Conservation (phyloP, 202 grass and related monocot species). For the Carex arenaria region DNA sequence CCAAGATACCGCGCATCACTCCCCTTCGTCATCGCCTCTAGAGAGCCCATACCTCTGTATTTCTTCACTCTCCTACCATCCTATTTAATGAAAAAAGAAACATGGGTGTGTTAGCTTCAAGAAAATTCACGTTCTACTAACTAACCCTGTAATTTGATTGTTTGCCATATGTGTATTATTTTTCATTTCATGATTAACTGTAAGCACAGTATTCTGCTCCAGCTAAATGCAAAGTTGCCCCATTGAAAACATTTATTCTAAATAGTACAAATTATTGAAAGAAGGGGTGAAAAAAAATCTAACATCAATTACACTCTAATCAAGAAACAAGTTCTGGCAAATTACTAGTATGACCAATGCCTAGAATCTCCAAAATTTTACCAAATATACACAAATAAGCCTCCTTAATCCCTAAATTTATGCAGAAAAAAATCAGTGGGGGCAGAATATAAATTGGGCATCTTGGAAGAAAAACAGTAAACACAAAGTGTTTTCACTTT, state of each 20-base stretch:
- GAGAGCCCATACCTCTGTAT: conserved; percentile 95
- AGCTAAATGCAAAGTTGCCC: neutral
- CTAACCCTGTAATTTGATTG: neutral
- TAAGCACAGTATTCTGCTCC: neutral
- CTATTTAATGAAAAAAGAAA: conserved; percentile 32
- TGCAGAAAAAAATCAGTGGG: neutral
- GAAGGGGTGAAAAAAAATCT: neutral
- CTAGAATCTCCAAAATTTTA: neutral
- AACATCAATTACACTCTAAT: neutral
- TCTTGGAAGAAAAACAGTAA: neutral
- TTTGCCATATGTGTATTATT: neutral
- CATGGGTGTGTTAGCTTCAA: neutral
- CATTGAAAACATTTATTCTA: neutral
- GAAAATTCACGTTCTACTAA: neutral
- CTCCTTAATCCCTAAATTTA: neutral
- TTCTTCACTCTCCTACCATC: conserved; percentile 70
- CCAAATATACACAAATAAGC: neutral
- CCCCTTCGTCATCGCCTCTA: conserved; percentile 94
- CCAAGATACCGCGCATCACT: conserved; percentile 92
- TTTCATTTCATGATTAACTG: neutral
- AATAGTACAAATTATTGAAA: neutral
- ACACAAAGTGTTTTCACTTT: neutral
- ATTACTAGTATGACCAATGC: neutral
- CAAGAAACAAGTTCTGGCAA: neutral
- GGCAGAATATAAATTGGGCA: neutral